phyloP scores from a whole-genome alignment of 805 yeast species.

The Lachancea cidri region DNA sequence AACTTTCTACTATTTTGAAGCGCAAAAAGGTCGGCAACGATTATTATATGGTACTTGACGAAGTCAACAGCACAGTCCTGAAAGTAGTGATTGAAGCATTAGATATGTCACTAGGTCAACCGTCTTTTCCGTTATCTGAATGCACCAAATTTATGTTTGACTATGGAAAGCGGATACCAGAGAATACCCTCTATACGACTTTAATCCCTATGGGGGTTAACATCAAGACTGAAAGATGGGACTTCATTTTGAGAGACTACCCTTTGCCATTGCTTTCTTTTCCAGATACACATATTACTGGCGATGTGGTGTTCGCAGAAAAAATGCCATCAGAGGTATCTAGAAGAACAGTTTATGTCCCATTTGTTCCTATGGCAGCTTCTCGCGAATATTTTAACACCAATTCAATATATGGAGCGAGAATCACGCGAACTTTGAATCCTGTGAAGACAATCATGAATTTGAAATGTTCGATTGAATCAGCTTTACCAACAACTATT shows the following conservation, averaged over 20 bases:
- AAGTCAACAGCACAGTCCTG: constrained; percentile 25
- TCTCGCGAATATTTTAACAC: constrained; percentile 27
- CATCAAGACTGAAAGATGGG: constrained; percentile 40
- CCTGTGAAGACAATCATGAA: constrained; percentile 54
- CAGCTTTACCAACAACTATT: constrained; percentile 45
- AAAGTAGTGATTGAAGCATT: constrained; percentile 21
- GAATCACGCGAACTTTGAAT: constrained; percentile 57
- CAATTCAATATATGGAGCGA: constrained; percentile 53
- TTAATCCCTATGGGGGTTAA: constrained; percentile 45
- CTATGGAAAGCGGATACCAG: constrained; percentile 51
- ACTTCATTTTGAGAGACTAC: constrained; percentile 47
- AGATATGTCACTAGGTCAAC: constrained; percentile 24
- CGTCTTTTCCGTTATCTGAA: constrained; percentile 27
- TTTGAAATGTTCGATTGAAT: constrained; percentile 40
- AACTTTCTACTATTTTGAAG: constrained; percentile 18
- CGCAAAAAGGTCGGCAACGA: neutral
- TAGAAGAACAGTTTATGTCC: constrained; percentile 47
- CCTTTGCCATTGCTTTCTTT: constrained; percentile 54
- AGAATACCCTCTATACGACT: constrained; percentile 46
- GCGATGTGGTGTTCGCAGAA: constrained; percentile 57
- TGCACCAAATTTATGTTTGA: constrained; percentile 34
- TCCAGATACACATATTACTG: constrained; percentile 34
- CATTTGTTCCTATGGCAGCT: constrained; percentile 49
- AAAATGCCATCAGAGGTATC: constrained; percentile 42
- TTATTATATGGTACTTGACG: constrained; percentile 16